These are phyloP conservation scores for Scheffersomyces amazonensis DNA, from an alignment of 805 yeast genomes.

Conservation along the genomic window DNA sequence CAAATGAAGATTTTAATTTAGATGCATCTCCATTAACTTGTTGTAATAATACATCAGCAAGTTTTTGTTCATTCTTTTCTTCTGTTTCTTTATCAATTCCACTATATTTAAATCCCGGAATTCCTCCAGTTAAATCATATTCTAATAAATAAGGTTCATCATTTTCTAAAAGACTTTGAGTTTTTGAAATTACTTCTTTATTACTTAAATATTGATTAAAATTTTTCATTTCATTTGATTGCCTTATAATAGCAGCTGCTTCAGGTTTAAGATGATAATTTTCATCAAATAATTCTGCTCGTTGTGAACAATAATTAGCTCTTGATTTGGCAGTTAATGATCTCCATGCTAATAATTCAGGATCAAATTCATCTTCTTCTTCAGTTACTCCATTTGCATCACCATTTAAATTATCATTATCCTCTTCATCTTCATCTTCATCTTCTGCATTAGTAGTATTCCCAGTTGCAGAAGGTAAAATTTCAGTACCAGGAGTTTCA, in stretches of 20 bases:
- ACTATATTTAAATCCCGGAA: constrained; percentile 60
- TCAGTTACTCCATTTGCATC: constrained; percentile 36
- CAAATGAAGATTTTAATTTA: constrained; percentile 24
- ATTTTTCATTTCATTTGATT: constrained; percentile 65
- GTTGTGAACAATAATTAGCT: constrained; percentile 66
- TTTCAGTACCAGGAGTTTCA: constrained; percentile 9
- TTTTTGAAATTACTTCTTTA: constrained; percentile 38
- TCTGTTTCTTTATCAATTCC: constrained; percentile 50
- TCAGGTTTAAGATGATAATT: constrained; percentile 58
- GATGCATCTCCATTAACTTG: constrained; percentile 22
- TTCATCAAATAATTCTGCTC: constrained; percentile 63
- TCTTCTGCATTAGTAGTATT: constrained; percentile 19
- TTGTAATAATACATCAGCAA: constrained; percentile 32
- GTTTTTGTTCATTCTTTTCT: constrained; percentile 30
- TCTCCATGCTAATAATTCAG: constrained; percentile 82
- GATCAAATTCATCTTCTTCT: constrained; percentile 65
- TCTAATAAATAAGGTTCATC: constrained; percentile 72
- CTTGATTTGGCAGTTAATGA: constrained; percentile 75
- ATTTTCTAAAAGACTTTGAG: constrained; percentile 45
- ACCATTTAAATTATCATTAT: constrained; percentile 34
- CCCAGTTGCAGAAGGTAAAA: constrained; percentile 10
- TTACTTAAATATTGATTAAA: constrained; percentile 45
- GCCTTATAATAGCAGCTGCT: constrained; percentile 67
- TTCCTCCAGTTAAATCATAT: constrained; percentile 77
- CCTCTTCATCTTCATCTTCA: constrained; percentile 20